Evolutionary conservation across 352 stramenopile genomes (phyloP).

Genomic region (Globisporangium parvum): DNA sequence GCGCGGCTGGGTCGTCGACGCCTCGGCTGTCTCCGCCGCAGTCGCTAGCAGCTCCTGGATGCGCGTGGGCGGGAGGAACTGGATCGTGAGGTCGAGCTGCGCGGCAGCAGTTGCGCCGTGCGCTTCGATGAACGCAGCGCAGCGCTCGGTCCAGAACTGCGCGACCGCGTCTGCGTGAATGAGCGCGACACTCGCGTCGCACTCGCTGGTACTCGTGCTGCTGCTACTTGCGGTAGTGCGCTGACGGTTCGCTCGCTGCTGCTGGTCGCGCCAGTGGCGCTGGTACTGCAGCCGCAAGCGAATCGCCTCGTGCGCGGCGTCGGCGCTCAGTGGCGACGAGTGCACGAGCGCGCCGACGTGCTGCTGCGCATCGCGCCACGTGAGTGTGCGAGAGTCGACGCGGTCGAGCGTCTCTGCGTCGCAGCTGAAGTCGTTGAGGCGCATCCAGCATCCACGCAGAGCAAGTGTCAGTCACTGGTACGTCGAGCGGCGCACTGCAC

Average conservation of each 20-base stretch:
- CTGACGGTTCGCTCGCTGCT: slow-evolving; percentile 8
- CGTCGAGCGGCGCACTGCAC: no score
- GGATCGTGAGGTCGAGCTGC: slow-evolving; percentile 9
- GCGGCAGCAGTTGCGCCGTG: background rate
- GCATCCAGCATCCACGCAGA: no score
- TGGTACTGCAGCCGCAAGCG: slow-evolving; percentile 25
- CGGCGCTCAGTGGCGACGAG: slow-evolving; percentile 22
- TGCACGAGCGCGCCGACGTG: slow-evolving; percentile 21
- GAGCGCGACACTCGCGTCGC: background rate
- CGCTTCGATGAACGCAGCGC: background rate
- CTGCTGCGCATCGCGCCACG: slow-evolving; percentile 5
- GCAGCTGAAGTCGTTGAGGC: no score
- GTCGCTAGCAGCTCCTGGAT: slow-evolving; percentile 26
- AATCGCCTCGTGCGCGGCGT: slow-evolving; percentile 22
- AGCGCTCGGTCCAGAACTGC: slow-evolving; percentile 7
- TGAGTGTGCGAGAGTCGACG: background rate
- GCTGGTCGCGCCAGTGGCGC: slow-evolving; percentile 10
- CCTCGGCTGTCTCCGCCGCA: slow-evolving; percentile 11
- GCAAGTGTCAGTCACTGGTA: no score
- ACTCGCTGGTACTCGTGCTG: background rate
- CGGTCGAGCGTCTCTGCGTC: no score
- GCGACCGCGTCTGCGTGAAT: slow-evolving; percentile 8
- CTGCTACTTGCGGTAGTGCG: background rate
- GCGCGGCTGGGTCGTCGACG: background rate
- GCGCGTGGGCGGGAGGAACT: slow-evolving; percentile 34